Base-by-base conservation (phyloP, 2,329 filamentous ascomycete species). In the Dothiorella sarmentorum region DNA sequence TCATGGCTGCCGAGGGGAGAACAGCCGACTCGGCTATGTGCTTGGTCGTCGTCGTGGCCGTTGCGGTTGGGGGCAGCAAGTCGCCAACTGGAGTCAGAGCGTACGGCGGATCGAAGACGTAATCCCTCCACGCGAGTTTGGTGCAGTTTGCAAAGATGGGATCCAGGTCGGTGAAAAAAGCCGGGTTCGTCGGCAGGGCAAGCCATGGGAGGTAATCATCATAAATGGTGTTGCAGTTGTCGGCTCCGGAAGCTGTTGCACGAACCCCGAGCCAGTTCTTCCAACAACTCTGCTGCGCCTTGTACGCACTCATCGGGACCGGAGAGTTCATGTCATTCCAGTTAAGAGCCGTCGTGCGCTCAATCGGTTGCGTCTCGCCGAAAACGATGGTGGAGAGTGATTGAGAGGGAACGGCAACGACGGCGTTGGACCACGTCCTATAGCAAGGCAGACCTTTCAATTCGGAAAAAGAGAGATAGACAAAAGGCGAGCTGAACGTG, bases 141-240 rank as follows among this genome's bases (percentile, higher is more conserved):
- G 44, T 40, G 45, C 56, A 58, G 37, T 58, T 58, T 2, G 27
- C 35, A 22, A 58, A 58, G 4, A 42, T 10, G 9, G 56, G 44
- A 24, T 58, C 37, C 4, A 58, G 18, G n/a, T 18, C 44, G 11
- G 44, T 58, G 37, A 42, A 58, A 18, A 43, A 37, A 7, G 44
- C 26, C 10, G 44, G 44, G 26, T 58, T 44, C 7, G 56, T 58
- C 6, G 56, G 56, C 7, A 58, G 56, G 0, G 56, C 56, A 15
- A 58, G 35, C n/a, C 37, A 47, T 4, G 56, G 56, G 4, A 51
- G 44, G 44, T 58, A 58, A 45, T 58, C 56, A 24, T 53, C 49
- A 27, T 58, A 52, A 20, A 51, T 10, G 29, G 56, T 58, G 20
- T 37, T 17, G 44, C 56, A 58, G 9, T 18, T n/a, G n/a, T 58